Evolutionary conservation across 176 grass and related monocot species (phyloP).

Genomic region (Cenchrus purpureus): DNA sequence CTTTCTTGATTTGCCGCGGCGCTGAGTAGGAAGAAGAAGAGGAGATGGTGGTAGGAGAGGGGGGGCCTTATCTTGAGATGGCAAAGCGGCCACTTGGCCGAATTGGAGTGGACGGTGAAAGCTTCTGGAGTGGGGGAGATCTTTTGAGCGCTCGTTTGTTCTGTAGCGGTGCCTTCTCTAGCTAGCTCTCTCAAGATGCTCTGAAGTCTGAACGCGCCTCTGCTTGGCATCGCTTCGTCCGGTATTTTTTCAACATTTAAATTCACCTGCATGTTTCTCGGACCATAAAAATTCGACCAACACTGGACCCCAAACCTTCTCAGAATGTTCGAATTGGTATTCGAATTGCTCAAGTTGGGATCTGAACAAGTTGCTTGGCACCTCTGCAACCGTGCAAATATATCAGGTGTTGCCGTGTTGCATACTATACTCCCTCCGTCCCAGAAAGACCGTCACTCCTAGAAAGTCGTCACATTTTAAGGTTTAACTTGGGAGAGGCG

Average conservation of each 20-base stretch:
- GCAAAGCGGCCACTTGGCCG: constrained; percentile 60
- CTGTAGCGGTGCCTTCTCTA: background rate
- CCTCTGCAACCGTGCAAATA: too few relatives aligned
- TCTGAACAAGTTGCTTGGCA: too few relatives aligned
- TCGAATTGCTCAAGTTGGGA: background rate
- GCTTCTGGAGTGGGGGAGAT: constrained; percentile 42
- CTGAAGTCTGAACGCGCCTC: background rate
- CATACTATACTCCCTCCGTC: too few relatives aligned
- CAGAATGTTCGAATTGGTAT: background rate
- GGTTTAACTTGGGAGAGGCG: too few relatives aligned
- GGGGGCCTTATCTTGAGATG: constrained; percentile 61
- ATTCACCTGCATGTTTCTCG: background rate
- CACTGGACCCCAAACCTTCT: background rate
- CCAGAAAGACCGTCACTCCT: too few relatives aligned
- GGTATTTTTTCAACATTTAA: background rate
- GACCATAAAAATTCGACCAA: too few relatives aligned
- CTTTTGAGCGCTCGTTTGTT: constrained; percentile 45
- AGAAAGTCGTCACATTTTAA: too few relatives aligned
- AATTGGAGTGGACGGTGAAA: constrained; percentile 55
- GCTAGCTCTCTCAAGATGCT: background rate
- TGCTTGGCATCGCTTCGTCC: background rate
- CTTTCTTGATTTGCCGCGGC: background rate
- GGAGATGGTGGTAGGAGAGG: background rate
- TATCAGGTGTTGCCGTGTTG: too few relatives aligned
- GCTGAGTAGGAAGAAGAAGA: background rate